phyloP scores from a whole-genome alignment of 441 rosid genomes.

The Macaranga tanarius region DNA sequence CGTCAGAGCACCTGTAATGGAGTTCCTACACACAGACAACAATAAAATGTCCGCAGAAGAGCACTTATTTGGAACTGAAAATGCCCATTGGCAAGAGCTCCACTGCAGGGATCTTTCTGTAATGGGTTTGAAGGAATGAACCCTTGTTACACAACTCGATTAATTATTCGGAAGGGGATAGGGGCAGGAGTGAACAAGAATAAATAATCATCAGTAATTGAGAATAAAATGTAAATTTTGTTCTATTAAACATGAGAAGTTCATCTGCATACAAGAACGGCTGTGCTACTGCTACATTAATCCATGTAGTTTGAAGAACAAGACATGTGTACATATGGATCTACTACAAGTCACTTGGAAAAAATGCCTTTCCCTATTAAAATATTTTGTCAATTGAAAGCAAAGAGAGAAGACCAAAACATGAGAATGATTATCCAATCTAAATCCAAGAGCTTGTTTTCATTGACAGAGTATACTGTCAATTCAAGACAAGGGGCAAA shows the following conservation, averaged over 20 bases:
- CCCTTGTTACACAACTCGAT: not conserved
- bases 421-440: not conserved
- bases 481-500: not conserved
- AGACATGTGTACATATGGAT: not conserved
- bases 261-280: not conserved
- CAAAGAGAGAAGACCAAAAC: not conserved
- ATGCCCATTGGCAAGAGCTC: too few species aligned
- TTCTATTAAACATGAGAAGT: not conserved
- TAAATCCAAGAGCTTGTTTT: not conserved
- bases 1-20: not conserved
- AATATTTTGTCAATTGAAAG: not conserved
- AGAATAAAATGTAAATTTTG: not conserved
- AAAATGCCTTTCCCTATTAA: not conserved
- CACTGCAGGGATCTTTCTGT: not conserved
- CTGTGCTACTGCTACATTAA: not conserved
- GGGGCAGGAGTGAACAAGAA: not conserved
- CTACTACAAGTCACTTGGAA: not conserved
- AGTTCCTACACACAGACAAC: not conserved
- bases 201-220: not conserved
- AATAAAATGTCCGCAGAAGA: not conserved
- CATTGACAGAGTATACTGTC: not conserved
- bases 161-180: not conserved
- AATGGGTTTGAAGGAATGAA: not conserved
- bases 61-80: not conserved
- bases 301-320: not conserved